Evolutionary conservation across 495 filamentous ascomycete species (phyloP).

Genomic region (Podospora fimiseda): DNA sequence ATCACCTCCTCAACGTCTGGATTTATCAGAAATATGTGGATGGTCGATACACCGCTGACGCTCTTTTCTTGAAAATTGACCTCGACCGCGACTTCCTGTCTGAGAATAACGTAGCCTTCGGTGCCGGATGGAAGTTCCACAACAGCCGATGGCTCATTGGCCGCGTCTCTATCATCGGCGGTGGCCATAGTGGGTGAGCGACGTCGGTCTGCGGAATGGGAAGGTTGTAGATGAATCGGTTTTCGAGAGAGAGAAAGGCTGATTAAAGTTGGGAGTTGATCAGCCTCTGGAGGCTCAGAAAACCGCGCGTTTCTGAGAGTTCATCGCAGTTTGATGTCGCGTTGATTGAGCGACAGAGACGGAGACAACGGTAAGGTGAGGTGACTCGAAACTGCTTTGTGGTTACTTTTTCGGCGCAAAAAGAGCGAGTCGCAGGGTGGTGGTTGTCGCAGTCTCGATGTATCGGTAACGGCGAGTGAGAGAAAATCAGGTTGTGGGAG

Average conservation of each 20-base stretch:
- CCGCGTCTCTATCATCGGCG: slow-evolving; percentile 3
- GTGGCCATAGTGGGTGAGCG: slow-evolving; percentile 5
- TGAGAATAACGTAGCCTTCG: slow-evolving; percentile 48
- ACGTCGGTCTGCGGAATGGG: too few relatives aligned
- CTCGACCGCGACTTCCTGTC: slow-evolving; percentile 83
- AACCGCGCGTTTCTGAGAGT: neutral
- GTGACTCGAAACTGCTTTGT: neutral
- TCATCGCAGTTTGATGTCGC: neutral
- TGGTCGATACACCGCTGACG: slow-evolving; percentile 72
- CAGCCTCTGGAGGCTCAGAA: neutral
- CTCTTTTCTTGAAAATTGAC: slow-evolving; percentile 71
- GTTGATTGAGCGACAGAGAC: neutral
- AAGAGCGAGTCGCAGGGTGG: too few relatives aligned
- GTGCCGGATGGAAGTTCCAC: slow-evolving; percentile 7
- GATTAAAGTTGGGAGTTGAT: neutral
- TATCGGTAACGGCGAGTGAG: too few relatives aligned
- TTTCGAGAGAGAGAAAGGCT: too few relatives aligned
- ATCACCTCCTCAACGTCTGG: slow-evolving; percentile 62
- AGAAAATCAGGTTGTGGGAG: too few relatives aligned
- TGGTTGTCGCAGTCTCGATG: too few relatives aligned
- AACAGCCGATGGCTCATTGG: slow-evolving; percentile 6
- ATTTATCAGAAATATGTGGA: slow-evolving; percentile 65
- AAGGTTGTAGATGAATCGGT: neutral
- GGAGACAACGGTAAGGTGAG: neutral
- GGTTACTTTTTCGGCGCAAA: too few relatives aligned